These are phyloP conservation scores for Pseudogymnoascus destructans DNA, from an alignment of 2,329 filamentous ascomycete species.

Conservation along the genomic window DNA sequence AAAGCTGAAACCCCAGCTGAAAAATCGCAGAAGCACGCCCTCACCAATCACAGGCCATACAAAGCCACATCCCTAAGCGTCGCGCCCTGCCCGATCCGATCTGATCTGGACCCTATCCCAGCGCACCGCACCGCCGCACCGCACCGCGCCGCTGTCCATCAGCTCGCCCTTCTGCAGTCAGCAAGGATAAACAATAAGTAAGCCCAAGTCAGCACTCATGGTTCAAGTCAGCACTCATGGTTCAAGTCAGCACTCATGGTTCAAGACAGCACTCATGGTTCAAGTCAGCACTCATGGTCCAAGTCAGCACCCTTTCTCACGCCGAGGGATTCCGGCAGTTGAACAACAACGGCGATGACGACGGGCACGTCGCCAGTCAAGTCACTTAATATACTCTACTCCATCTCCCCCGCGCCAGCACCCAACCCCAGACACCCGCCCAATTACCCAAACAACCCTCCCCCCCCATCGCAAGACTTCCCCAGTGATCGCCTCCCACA, in stretches of 20 bases:
- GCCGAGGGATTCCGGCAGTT: not conserved
- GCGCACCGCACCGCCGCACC: not conserved
- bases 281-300: not conserved
- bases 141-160: not conserved
- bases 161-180: not conserved
- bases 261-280: too few species aligned
- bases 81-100: not conserved
- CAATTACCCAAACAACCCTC: not conserved
- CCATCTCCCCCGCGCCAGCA: not conserved
- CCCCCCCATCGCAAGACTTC: not conserved
- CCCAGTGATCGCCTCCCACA: not conserved
- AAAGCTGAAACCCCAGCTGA: not conserved
- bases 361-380: not conserved
- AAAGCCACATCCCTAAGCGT: not conserved
- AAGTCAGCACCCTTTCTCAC: not conserved
- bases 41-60: not conserved
- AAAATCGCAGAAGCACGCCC: not conserved
- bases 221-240: not conserved
- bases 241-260: not conserved
- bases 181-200: not conserved
- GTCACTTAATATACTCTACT: not conserved
- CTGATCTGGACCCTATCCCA: not conserved
- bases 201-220: not conserved
- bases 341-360: not conserved
- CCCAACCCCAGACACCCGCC: not conserved